Evolutionary conservation across 345 rosid genomes (phyloP).

Genomic region (Camelina neglecta): DNA sequence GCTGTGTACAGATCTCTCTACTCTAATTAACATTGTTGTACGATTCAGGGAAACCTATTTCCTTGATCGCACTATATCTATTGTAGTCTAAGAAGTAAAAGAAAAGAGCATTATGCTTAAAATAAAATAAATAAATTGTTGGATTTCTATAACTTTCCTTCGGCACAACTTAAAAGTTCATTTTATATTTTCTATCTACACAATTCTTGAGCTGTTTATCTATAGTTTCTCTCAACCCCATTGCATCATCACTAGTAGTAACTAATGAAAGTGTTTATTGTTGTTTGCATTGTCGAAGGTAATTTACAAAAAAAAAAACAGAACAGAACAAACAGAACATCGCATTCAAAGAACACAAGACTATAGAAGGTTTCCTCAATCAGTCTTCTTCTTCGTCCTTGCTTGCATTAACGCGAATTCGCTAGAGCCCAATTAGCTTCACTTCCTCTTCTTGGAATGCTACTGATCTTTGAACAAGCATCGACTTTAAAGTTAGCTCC

Average conservation of each 20-base stretch:
- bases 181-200: too few relatives aligned
- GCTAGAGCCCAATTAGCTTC: conserved; percentile 78
- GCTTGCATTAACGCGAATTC: conserved; percentile 35
- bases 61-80: too few relatives aligned
- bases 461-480: conserved; percentile 55
- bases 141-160: too few relatives aligned
- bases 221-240: too few relatives aligned
- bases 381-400: not conserved
- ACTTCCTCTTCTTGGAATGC: conserved; percentile 87
- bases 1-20: too few relatives aligned
- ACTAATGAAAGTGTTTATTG: not conserved
- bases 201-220: too few relatives aligned
- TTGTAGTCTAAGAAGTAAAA: too few relatives aligned
- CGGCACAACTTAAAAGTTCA: too few relatives aligned
- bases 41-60: too few relatives aligned
- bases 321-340: not conserved
- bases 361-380: not conserved
- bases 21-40: too few relatives aligned
- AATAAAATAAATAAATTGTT: too few relatives aligned
- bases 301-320: not conserved
- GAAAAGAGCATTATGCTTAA: too few relatives aligned
- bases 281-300: not conserved
- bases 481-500: conserved; percentile 93
- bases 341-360: conserved; percentile 11
- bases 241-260: not conserved